phyloP scores from a whole-genome alignment of 2,329 filamentous ascomycete species.

The Boeremia exigua region DNA sequence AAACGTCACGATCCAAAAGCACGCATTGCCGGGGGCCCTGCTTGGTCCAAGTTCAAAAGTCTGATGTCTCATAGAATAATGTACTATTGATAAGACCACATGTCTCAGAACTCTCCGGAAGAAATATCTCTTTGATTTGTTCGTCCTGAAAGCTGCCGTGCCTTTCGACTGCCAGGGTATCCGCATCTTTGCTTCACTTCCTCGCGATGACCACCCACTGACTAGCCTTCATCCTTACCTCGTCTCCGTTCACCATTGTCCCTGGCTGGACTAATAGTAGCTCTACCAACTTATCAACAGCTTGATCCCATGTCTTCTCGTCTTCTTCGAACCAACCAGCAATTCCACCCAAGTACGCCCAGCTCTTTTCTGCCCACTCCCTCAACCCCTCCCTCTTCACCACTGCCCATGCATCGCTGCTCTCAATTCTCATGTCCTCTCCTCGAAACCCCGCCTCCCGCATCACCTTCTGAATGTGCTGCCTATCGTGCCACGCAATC shows the following conservation, averaged over 20 bases:
- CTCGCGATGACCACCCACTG: constrained; percentile 39
- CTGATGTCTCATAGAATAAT: constrained; percentile 19
- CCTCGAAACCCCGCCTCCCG: constrained; percentile 34
- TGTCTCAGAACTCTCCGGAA: background rate
- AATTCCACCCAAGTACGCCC: constrained; percentile 40
- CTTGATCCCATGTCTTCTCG: constrained; percentile 38
- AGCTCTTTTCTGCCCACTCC: constrained; percentile 36
- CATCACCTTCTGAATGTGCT: constrained; percentile 36
- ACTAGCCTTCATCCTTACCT: constrained; percentile 36
- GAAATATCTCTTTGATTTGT: too few relatives aligned
- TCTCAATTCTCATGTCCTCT: constrained; percentile 30
- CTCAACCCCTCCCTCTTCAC: constrained; percentile 24
- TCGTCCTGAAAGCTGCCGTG: too few relatives aligned
- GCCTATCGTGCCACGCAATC: constrained; percentile 36
- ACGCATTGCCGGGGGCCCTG: constrained; percentile 9
- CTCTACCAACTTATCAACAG: constrained; percentile 31
- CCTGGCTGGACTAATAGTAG: constrained; percentile 24
- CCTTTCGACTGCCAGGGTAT: too few relatives aligned
- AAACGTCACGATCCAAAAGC: constrained; percentile 18
- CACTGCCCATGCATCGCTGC: constrained; percentile 32
- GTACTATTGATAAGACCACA: constrained; percentile 14
- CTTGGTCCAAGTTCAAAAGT: constrained; percentile 13
- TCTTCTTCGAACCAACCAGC: constrained; percentile 34
- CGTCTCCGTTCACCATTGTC: constrained; percentile 29
- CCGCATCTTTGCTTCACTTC: constrained; percentile 15